Evolutionary conservation across 2,329 filamentous ascomycete species (phyloP).

Genomic region (Aquanectria penicillioides): DNA sequence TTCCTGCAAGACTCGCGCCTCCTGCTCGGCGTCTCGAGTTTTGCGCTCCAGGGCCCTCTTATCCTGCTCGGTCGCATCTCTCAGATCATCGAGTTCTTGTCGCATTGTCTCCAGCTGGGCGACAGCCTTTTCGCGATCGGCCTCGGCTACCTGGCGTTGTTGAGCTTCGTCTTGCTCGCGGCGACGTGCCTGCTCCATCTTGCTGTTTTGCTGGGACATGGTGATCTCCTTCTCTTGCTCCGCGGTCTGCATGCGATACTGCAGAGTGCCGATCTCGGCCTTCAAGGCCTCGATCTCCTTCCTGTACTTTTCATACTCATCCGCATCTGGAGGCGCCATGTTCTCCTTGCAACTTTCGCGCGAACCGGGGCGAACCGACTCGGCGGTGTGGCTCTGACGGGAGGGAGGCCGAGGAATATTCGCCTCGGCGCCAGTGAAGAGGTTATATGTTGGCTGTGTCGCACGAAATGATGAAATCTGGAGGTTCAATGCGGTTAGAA

Average conservation of each 20-base stretch:
- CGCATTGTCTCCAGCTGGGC: slow-evolving; percentile 61
- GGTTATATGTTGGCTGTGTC: slow-evolving; percentile 67
- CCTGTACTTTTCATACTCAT: slow-evolving; percentile 67
- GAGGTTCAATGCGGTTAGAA: slow-evolving; percentile 21
- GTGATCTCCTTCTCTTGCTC: slow-evolving; percentile 89
- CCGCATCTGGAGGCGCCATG: slow-evolving; percentile 66
- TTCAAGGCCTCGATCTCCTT: slow-evolving; percentile 80
- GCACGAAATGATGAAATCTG: slow-evolving; percentile 60
- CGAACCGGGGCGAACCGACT: slow-evolving; percentile 58
- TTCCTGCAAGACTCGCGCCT: slow-evolving; percentile 79
- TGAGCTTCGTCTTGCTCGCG: slow-evolving; percentile 90
- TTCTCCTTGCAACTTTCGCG: slow-evolving; percentile 70
- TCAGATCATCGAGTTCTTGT: slow-evolving; percentile 62
- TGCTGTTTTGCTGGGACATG: slow-evolving; percentile 81
- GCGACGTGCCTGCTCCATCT: slow-evolving; percentile 80
- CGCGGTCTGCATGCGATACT: slow-evolving; percentile 86
- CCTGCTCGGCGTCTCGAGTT: slow-evolving; percentile 76
- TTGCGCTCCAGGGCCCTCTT: slow-evolving; percentile 75
- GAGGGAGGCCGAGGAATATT: slow-evolving; percentile 49
- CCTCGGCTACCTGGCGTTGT: slow-evolving; percentile 68
- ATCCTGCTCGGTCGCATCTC: slow-evolving; percentile 61
- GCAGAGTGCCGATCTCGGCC: slow-evolving; percentile 86
- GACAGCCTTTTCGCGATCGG: slow-evolving; percentile 60
- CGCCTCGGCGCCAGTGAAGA: slow-evolving; percentile 64
- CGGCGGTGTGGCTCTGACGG: slow-evolving; percentile 52